Percentiles rank a stretch among this genome's conserved stretches.
Conservation (phyloP, 1,284 basidiomycete species). For the Cutaneotrichosporon arboriforme region DNA sequence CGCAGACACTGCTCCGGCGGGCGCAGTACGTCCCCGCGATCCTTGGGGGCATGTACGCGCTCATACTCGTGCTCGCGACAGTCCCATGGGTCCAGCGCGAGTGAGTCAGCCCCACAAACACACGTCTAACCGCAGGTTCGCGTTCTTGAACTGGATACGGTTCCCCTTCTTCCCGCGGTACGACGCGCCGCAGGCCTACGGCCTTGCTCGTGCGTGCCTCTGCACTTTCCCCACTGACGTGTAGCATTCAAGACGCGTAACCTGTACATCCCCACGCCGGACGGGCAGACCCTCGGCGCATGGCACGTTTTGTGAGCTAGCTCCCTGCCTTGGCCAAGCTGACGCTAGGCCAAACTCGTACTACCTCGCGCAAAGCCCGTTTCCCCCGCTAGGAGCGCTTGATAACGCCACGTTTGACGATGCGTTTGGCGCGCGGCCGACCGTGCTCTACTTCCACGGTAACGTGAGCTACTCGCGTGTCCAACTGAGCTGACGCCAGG, state of each 20-base stretch:
- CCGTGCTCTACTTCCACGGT: constrained; percentile 83
- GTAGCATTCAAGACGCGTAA: constrained; percentile 74
- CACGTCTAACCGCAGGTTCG: constrained; percentile 8
- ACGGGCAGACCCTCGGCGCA: constrained; percentile 73
- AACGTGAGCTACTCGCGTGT: constrained; percentile 53
- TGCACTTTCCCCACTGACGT: not conserved
- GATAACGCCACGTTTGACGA: constrained; percentile 34
- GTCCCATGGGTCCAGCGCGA: constrained; percentile 11
- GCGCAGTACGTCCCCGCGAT: constrained; percentile 2
- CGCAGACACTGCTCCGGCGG: constrained; percentile 6
- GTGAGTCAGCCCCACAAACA: not conserved
- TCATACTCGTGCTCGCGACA: constrained; percentile 1
- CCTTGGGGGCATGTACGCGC: not conserved
- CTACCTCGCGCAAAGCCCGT: constrained; percentile 16
- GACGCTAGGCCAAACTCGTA: constrained; percentile 26
- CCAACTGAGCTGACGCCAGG: constrained; percentile 5
- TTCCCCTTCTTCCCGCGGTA: constrained; percentile 63
- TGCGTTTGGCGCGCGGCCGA: constrained; percentile 62
- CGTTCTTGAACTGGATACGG: constrained; percentile 63
- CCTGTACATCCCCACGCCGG: constrained; percentile 62
- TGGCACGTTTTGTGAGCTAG: constrained; percentile 71
- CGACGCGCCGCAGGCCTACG: constrained; percentile 65
- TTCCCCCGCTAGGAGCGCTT: constrained; percentile 24
- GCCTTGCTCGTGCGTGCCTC: constrained; percentile 65
- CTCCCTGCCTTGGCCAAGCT: constrained; percentile 6